These are phyloP conservation scores for Zopfochytrium polystomum DNA, from an alignment of 371 early-diverging fungal species.

Conservation along the genomic window DNA sequence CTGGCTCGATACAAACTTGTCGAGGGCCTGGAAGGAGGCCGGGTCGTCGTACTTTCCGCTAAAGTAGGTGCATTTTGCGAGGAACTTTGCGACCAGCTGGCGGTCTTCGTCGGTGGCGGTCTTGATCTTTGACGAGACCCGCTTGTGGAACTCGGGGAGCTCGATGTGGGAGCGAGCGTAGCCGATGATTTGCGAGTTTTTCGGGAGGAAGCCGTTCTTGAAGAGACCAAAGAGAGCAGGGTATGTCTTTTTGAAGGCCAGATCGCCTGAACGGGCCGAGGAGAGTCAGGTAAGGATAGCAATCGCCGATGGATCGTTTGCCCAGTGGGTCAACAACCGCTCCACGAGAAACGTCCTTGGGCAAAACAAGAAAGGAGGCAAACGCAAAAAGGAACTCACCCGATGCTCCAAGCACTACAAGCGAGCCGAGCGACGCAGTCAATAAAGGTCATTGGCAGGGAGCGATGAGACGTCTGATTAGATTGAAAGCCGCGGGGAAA, in stretches of 20 bases:
- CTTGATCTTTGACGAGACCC: slow-evolving; percentile 70
- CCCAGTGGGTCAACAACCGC: no score
- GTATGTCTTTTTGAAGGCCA: slow-evolving; percentile 97
- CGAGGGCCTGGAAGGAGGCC: slow-evolving; percentile 64
- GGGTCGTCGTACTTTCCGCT: slow-evolving; percentile 88
- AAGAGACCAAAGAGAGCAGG: slow-evolving; percentile 93
- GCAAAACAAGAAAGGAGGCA: no score
- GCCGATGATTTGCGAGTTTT: slow-evolving; percentile 78
- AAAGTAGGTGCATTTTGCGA: slow-evolving; percentile 74
- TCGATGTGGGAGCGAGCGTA: slow-evolving; percentile 92
- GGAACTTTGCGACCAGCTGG: slow-evolving; percentile 63
- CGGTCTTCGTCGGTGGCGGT: slow-evolving; percentile 49
- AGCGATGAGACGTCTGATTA: no score
- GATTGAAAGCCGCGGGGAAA: no score
- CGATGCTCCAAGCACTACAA: no score
- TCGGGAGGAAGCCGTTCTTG: slow-evolving; percentile 72
- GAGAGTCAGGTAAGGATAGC: no score
- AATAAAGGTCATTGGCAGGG: no score
- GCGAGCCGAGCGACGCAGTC: no score
- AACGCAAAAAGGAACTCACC: no score
- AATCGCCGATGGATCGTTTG: no score
- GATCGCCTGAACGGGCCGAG: no score
- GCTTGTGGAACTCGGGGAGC: slow-evolving; percentile 69
- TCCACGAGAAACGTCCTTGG: no score
- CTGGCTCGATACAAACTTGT: slow-evolving; percentile 51